Evolutionary conservation across 768 basidiomycete genomes (phyloP).

Genomic region (Rhizopogon rudus): DNA sequence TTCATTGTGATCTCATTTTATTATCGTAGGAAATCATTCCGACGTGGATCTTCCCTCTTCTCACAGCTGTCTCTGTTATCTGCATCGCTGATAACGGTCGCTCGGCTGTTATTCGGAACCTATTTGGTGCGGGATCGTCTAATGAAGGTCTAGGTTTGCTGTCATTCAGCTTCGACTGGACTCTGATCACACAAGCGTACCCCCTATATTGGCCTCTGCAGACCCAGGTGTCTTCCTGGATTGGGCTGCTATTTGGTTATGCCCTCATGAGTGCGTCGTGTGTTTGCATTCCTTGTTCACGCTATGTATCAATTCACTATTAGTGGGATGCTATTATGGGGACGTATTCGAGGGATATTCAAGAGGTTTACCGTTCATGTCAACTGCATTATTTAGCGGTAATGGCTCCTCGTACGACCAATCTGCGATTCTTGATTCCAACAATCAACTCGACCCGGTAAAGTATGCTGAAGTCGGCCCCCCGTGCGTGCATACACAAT

Average conservation of each 20-base stretch:
- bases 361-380: conserved; percentile 41
- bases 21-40: conserved; percentile 9
- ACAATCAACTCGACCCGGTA: conserved; percentile 5
- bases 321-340: conserved; percentile 24
- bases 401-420: conserved; percentile 11
- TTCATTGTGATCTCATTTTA: background rate
- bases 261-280: conserved; percentile 28
- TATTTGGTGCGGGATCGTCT: conserved; percentile 41
- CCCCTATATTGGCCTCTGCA: conserved; percentile 54
- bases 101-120: conserved; percentile 35
- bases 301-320: background rate
- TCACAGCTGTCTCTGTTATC: conserved; percentile 45
- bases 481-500: conserved; percentile 2
- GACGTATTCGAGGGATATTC: conserved; percentile 39
- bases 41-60: conserved; percentile 23
- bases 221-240: conserved; percentile 30
- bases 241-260: conserved; percentile 16
- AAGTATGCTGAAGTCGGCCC: conserved; percentile 10
- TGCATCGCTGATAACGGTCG: conserved; percentile 45
- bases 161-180: conserved; percentile 46
- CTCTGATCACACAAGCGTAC: conserved; percentile 48
- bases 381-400: conserved; percentile 36
- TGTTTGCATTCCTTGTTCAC: background rate
- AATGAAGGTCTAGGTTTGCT: conserved; percentile 48
- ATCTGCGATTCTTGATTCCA: conserved; percentile 7